phyloP scores from a whole-genome alignment of 306 rosid genomes.

The Lagenaria siceraria region DNA sequence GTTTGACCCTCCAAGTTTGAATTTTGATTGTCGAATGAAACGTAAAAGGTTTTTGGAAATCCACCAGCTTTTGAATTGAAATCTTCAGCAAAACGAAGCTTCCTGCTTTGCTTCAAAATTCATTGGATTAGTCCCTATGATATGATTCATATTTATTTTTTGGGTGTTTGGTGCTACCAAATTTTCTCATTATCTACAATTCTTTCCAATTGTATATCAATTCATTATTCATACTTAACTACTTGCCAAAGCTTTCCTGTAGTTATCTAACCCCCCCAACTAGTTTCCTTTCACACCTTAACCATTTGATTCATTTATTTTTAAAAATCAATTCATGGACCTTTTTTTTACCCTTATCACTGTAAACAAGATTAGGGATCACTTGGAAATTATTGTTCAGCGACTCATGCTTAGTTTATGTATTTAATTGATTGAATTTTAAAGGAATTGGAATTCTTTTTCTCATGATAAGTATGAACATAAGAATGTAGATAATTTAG shows the following conservation, averaged over 20 bases:
- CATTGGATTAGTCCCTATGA: not conserved
- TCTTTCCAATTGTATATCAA: not conserved
- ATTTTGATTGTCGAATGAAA: not conserved
- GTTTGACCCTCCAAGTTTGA: not conserved
- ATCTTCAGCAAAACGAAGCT: not conserved
- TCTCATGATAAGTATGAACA: not conserved
- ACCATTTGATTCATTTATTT: too few species aligned
- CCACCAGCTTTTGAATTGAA: not conserved
- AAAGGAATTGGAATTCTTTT: not conserved
- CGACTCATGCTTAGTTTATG: not conserved
- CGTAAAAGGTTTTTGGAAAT: not conserved
- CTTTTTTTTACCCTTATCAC: not conserved
- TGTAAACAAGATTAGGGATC: not conserved
- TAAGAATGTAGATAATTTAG: not conserved
- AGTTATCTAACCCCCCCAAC: not conserved
- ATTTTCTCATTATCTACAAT: not conserved
- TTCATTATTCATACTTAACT: not conserved
- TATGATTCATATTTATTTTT: not conserved
- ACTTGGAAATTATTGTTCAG: not conserved
- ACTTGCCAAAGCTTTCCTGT: too few species aligned
- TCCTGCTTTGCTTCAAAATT: not conserved
- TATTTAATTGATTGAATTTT: not conserved
- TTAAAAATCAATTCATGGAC: not conserved
- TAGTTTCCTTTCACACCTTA: not conserved
- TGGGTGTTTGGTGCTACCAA: not conserved